Evolutionary conservation across 306 rosid genomes (phyloP), one percentile per base, ranked within the genome.

Genomic region (Fagus crenata): DNA sequence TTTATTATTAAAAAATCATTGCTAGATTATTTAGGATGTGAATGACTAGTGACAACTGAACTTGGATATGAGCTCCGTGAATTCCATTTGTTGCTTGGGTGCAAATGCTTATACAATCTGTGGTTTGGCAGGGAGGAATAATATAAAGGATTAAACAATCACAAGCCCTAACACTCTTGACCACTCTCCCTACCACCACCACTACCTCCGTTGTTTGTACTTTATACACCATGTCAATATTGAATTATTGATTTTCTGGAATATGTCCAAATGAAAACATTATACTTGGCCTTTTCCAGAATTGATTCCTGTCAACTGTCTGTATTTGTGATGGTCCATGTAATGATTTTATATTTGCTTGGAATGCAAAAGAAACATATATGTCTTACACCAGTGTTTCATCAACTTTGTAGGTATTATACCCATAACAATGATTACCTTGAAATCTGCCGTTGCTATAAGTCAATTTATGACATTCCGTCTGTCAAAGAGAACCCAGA

Each of bases 391-490:
- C 69, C 64, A 71, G 13, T 76, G 67, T 77, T 60, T 74, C 31
- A 53, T 61, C 58, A 9, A 54, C 33, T 41, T 78, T 77, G 58
- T 71, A 93, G 98, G 90, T 93, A 90, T 71, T 86, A 90, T 71
- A 86, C 90, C 13, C 96, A 91, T 75, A 87, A 83, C 86, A 88
- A 88, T 4, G 96, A 93, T 77, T 93, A 93, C 84, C 92, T 93
- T 81, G 98, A 93, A 76, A 93, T 93, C 76, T 91, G 98, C 80
- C 93, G 93, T 40, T 93, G 92, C 92, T 91, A 89, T 60, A 93
- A 90, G 84, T 67, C 97, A 11, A 93, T 93, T 70, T 90, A 93
- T 43, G 97, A 90, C 17, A 90, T 93, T 83, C 93, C 98, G 56
- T 86, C 93, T 53, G 87, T 91, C 77, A 93, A 81, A 81, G 97